These are phyloP conservation scores for Hymenoscyphus infarciens DNA, from an alignment of 2,329 filamentous ascomycete genomes.

Conservation along the genomic window DNA sequence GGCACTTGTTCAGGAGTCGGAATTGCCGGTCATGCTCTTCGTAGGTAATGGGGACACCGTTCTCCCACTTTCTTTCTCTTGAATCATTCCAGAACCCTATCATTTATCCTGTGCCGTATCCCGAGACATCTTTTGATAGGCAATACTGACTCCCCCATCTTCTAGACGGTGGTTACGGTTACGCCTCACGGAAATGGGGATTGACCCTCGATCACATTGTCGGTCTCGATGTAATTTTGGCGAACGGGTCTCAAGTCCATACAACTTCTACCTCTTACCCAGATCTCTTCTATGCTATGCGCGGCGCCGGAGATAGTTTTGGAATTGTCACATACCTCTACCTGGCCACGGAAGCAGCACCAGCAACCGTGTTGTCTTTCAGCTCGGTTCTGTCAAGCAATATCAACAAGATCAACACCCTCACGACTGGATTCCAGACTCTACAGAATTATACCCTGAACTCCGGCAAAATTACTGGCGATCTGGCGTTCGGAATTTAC, in stretches of 20 bases:
- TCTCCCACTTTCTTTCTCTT: too few species aligned
- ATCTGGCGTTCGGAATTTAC: constrained; percentile 41
- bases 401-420: constrained; percentile 20
- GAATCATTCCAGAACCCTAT: too few species aligned
- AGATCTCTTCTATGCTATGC: constrained; percentile 36
- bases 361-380: constrained; percentile 18
- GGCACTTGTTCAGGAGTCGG: constrained; percentile 46
- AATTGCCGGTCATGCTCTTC: constrained; percentile 44
- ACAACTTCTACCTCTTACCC: constrained; percentile 26
- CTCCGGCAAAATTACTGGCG: constrained; percentile 39
- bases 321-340: constrained; percentile 36
- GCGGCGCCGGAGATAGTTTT: constrained; percentile 37
- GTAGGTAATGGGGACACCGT: too few species aligned
- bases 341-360: constrained; percentile 5
- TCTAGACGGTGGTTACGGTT: constrained; percentile 42
- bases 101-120: too few species aligned
- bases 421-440: constrained; percentile 36
- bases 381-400: neutral
- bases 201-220: constrained; percentile 48
- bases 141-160: too few species aligned
- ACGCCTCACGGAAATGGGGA: constrained; percentile 46
- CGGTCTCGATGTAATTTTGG: constrained; percentile 46
- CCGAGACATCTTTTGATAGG: too few species aligned
- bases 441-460: constrained; percentile 41
- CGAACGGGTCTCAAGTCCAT: constrained; percentile 31